Evolutionary conservation across 1,284 basidiomycete genomes (phyloP), one percentile per base, ranked within the genome.

Genomic region (Trichosporon asahii): DNA sequence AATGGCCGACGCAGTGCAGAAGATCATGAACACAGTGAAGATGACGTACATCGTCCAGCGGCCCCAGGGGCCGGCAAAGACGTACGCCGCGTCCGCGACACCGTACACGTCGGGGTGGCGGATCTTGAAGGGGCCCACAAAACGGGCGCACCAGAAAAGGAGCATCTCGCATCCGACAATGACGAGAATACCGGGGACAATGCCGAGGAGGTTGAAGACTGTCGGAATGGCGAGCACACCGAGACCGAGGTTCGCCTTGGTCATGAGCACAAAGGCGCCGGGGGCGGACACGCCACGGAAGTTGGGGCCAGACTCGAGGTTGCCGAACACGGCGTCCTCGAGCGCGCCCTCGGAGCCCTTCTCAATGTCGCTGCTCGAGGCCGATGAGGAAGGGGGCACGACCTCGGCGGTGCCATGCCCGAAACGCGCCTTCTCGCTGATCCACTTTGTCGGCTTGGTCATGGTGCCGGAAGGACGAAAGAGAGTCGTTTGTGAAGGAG

Each of bases 201-300:
- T 72, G 5, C 79, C 78, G 29, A 78, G 70, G 0, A 75, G 73
- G 44, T 74, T 40, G 21, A 81, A 74, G 2, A 80, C 77, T 7
- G 74, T 60, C 3, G 79, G 79, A 61, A 80, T 77, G 2, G 75
- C 73, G 18, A 79, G 69, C 0, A 80, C 77, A 63, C 78, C 79
- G 21, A 80, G 70, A 23, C 77, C 79, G 46, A 81, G 76, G 70
- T 78, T 77, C 18, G 75, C 73, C 70, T 76, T 72, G 40, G 77
- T 73, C 69, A 73, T 73, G 40, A 79, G 72, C 11, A 75, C 75
- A 31, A 73, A 72, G 2, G 71, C 63, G 49, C 67, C 66, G 2
- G 35, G 37, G 3, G 64, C 46, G 21, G 71, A 66, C 14, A 78
- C 76, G 57, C 74, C 74, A 14, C 76, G 71, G 60, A 75, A 78